Evolutionary conservation across 2,329 filamentous ascomycete species (phyloP), one percentile per base, ranked within the genome.

Genomic region (Arthrinium puccinioides): DNA sequence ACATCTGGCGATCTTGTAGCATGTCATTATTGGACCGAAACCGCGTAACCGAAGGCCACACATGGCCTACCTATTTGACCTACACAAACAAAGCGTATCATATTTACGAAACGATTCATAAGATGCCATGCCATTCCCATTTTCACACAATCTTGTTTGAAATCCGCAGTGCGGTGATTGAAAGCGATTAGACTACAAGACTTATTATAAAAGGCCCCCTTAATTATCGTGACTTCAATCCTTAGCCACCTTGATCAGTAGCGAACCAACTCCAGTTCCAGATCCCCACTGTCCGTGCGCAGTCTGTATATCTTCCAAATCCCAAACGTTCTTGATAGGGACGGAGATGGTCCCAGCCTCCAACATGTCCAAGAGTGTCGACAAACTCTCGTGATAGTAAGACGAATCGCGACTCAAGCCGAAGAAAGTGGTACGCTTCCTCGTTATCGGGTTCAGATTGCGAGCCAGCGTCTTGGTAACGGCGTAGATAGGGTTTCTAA

Each of bases 251-350:
- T 57, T 52, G 15, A 66, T 54, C 26, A 64, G 37, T 15, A 56
- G 44, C 6, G 56, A 61, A 1, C 63, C 63, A 31, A 64, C 52
- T 2, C 61, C 63, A 5, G 39, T 38, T 4, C 53, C 47, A 29
- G 47, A 55, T 1, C 54, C 54, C 62, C 62, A 66, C 35, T 48
- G 48, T 27, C 51, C 48, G 39, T 67, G 63, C 13, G 64, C 55
- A 32, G 56, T 53, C 39, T 53, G 47, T 13, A 66, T 54, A 11
- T 65, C 54, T 24, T 67, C 61, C 44, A 67, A 45, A 10, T 60
- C 54, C 63, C 62, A 67, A 3, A 60, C 45, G 23, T 52, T 53
- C 52, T 61, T 65, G 14, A 67, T 61, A 1, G 56, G 55, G 3
- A 61, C 54, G 6, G 43, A 30, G 14, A 67, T 55, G 37, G 50